phyloP scores from a whole-genome alignment of 108 stramenopile species.

The Nitzschia sp. region DNA sequence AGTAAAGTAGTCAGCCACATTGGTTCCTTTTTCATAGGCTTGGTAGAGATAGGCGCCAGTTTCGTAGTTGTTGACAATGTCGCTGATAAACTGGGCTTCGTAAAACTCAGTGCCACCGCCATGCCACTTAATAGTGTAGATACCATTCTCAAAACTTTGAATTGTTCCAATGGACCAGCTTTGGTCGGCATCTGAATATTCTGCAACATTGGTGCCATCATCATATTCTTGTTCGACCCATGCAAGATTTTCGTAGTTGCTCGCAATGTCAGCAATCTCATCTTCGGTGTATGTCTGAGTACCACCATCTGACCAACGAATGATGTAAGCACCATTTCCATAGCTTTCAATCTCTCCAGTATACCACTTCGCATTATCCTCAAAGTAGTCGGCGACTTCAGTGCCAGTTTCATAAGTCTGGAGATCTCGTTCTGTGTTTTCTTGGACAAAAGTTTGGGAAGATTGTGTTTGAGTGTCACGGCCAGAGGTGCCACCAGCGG shows the following conservation, averaged over 20 bases:
- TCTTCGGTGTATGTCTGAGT: neutral
- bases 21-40: neutral
- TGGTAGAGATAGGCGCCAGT: neutral
- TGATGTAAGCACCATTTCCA: neutral
- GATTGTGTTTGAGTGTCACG: too few relatives aligned
- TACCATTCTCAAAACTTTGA: slow-evolving; percentile 1
- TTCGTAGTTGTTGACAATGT: neutral
- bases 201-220: neutral
- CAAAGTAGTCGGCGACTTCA: neutral
- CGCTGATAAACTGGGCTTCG: neutral
- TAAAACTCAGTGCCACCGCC: neutral
- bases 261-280: neutral
- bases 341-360: slow-evolving; percentile 1
- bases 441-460: too few relatives aligned
- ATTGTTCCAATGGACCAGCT: neutral
- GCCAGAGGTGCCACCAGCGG: too few relatives aligned
- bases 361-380: neutral
- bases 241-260: neutral
- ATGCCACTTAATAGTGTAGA: slow-evolving; percentile 15
- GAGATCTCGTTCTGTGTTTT: too few relatives aligned
- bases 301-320: slow-evolving; percentile 4
- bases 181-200: neutral
- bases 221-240: neutral
- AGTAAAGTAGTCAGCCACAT: neutral
- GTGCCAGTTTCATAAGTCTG: neutral